Base-by-base conservation (phyloP, 371 early-diverging fungal genomes). In the Rhizopus delemar region DNA sequence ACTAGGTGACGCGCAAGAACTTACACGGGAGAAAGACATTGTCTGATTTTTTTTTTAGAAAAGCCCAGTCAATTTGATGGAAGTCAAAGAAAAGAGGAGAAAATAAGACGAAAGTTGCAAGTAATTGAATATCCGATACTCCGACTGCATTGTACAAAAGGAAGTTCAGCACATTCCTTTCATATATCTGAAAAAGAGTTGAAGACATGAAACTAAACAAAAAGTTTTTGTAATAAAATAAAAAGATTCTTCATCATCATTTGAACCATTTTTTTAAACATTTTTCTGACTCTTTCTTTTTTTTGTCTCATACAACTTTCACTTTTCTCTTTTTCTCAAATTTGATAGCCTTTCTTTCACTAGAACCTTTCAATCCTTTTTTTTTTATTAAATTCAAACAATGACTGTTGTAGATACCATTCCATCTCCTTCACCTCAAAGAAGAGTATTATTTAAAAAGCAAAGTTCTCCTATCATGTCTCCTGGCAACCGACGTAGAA, bases 401-500 rank as follows among this genome's bases (percentile, higher is more conserved):
- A 57, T 60, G 69, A 51, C 60, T 54, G 34, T 60, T 28, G 60
- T 67, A 51, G 61, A 62, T 35, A 48, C 29, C 31, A 71, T 74
- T 28, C 71, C 73, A 22, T 78, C 76, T 1, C 79, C 79, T 41
- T 60, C 76, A 29, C 76, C 79, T 33, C 79, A 79, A 45, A 63
- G 76, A 57, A 66, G 68, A 46, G 34, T 60, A 51, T 51, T 66
- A 61, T 41, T 59, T 51, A 65, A 66, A 59, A 51, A 46, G 48
- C 22, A 48, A 29, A 29, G 48, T 29, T 48, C 48, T 29, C 63
- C 63, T 45, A 49, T 67, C 43, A 62, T 68, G 51, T 72, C 80
- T 16, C 77, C 80, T 53, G 75, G 73, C 3, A 79, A 71, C 29
- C 58, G 77, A 33, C 68, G 80, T 22, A 69, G 80, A 54, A 80